Percentiles rank a stretch among this genome's conserved stretches.
These are phyloP conservation scores for Myrica gale DNA, from an alignment of 306 rosid genomes.

Conservation along the genomic window DNA sequence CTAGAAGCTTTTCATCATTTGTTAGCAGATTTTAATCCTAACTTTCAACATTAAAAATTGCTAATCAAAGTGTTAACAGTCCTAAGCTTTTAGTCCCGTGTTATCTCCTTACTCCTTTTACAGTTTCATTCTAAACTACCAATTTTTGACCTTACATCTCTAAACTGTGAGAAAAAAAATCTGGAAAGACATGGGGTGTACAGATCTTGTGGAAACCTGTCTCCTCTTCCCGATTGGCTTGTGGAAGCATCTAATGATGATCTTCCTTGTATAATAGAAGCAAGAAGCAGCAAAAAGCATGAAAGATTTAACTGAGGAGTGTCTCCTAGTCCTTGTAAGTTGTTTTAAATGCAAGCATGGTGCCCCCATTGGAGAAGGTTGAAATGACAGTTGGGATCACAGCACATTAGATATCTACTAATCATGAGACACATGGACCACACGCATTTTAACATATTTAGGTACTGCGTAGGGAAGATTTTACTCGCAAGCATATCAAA, in stretches of 20 bases:
- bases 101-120: no score
- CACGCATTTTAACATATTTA: background rate
- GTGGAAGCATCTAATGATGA: constrained; percentile 3
- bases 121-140: no score
- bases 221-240: background rate
- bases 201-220: background rate
- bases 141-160: no score
- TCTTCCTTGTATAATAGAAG: background rate
- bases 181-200: background rate
- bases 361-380: no score
- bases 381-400: constrained; percentile 13
- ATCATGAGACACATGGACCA: constrained; percentile 11
- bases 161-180: no score
- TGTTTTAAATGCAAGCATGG: background rate
- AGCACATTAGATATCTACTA: background rate
- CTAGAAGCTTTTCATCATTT: background rate
- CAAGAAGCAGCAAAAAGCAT: no score
- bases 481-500: background rate
- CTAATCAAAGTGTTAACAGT: background rate
- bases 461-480: background rate
- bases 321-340: no score
- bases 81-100: no score
- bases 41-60: background rate
- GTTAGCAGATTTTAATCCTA: background rate
- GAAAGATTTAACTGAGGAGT: no score